Evolutionary conservation across 1,139 yeast genomes (phyloP), one percentile per base, ranked within the genome.

Genomic region (Nakaseomyces uthaithaninus): DNA sequence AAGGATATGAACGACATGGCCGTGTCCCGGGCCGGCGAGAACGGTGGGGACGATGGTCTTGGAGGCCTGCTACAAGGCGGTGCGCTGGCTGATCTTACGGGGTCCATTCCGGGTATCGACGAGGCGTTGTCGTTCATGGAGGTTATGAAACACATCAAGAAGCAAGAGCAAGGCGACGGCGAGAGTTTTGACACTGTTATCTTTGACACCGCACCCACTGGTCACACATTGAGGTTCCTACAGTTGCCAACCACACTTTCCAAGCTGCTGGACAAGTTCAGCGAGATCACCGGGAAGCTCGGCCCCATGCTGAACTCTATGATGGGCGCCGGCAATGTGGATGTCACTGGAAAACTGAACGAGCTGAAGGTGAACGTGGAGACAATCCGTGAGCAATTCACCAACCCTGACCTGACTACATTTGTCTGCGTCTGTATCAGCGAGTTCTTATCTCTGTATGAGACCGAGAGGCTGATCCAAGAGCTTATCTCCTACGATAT

Each of bases 201-300:
- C 50, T 91, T 91, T 57, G 98, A 91, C 62, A 91, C 98, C 17
- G 98, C 98, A 0, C 98, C 98, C 51, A 91, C 98, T 0, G 98
- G 98, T 30, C 98, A 91, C 65, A 91, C 98, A 1, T 71, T 91
- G 52, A 77, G 98, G 57, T 91, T 91, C 66, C 71, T 91, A 60
- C 95, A 89, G 64, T 75, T 91, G 55, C 98, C 98, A 24, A 75
- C 93, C 16, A 89, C 96, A 4, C 69, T 91, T 47, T 93, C 87
- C 54, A 86, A 86, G 63, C 74, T 94, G 27, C 71, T 91, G 53
- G 80, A 83, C 40, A 91, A 91, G 60, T 80, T 91, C 61, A 80
- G 87, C 54, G 94, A 85, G 52, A 73, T 91, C 44, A 80, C 93
- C 25, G 83, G 91, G 11, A 77, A 76, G 55, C 75, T 91, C 55